These are phyloP conservation scores for Yarrowia sp. DNA, from an alignment of 805 yeast species.

Conservation along the genomic window DNA sequence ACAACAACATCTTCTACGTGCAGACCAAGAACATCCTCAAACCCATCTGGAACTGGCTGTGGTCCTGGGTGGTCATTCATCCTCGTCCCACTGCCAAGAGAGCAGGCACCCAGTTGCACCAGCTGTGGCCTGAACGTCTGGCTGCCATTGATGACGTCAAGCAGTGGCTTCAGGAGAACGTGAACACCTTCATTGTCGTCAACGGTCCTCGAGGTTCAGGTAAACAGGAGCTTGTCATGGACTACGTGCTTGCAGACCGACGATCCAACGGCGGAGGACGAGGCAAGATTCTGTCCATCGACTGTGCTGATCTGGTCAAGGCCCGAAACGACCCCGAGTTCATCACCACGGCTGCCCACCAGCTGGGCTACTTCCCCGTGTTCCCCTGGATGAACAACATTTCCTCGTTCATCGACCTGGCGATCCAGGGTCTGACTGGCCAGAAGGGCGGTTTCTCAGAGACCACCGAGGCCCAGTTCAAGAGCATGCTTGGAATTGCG, in stretches of 20 bases:
- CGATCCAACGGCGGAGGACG: conserved; percentile 51
- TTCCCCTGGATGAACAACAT: conserved; percentile 90
- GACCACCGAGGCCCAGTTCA: conserved; percentile 78
- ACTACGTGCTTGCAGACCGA: conserved; percentile 65
- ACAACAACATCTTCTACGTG: conserved; percentile 9
- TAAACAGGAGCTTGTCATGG: conserved; percentile 76
- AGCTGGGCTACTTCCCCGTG: conserved; percentile 90
- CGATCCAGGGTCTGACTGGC: conserved; percentile 89
- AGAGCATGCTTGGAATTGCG: conserved; percentile 77
- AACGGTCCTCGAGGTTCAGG: conserved; percentile 98
- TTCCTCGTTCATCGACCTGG: conserved; percentile 80
- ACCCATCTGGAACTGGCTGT: conserved; percentile 19
- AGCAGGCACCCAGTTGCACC: conserved; percentile 25
- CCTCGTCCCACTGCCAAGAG: conserved; percentile 16
- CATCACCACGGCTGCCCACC: conserved; percentile 70
- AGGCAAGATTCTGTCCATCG: conserved; percentile 62
- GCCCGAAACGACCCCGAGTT: conserved; percentile 76
- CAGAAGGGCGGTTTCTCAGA: conserved; percentile 92
- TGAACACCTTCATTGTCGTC: conserved; percentile 86
- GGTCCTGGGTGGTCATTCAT: conserved; percentile 23
- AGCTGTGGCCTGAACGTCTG: conserved; percentile 73
- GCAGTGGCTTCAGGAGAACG: conserved; percentile 85
- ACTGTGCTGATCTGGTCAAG: conserved; percentile 78
- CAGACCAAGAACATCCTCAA: neutral
- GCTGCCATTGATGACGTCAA: conserved; percentile 71